Percentiles rank a stretch among this genome's conserved stretches.
Conservation (phyloP, 768 basidiomycete genomes). For the Amanita pallidorosea region DNA sequence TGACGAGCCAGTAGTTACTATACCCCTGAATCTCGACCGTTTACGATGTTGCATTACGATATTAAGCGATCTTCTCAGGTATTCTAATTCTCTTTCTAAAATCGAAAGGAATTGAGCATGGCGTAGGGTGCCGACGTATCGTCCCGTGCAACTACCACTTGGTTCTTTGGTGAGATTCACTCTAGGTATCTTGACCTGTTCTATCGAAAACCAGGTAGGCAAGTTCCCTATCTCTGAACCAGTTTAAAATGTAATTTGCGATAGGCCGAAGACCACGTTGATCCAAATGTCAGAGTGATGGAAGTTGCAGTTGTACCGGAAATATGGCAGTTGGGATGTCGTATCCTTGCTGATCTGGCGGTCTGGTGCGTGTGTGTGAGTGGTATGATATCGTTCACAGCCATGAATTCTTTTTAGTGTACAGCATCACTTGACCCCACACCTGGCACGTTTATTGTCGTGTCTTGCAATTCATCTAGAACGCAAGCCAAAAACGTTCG, state of each 20-base stretch:
- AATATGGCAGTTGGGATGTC: constrained; percentile 44
- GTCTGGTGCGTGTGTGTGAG: constrained; percentile 33
- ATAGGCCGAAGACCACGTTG: constrained; percentile 39
- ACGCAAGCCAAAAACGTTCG: constrained; percentile 38
- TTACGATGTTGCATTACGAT: constrained; percentile 42
- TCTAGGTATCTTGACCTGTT: constrained; percentile 37
- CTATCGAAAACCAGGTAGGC: constrained; percentile 33
- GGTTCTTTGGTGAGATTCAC: constrained; percentile 48
- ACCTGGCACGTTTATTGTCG: constrained; percentile 40
- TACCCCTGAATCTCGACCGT: constrained; percentile 52
- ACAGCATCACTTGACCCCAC: constrained; percentile 42
- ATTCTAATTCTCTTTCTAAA: constrained; percentile 1
- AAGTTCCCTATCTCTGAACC: not conserved
- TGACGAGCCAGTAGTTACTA: constrained; percentile 35
- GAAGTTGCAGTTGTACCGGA: constrained; percentile 42
- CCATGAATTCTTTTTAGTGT: constrained; percentile 27
- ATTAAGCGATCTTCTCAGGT: constrained; percentile 49
- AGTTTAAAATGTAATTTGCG: not conserved
- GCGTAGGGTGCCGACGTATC: constrained; percentile 38
- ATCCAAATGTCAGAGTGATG: constrained; percentile 39
- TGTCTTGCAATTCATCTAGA: constrained; percentile 54
- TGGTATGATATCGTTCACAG: not conserved
- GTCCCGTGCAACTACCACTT: constrained; percentile 63
- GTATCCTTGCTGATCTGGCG: constrained; percentile 36
- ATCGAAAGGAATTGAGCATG: not conserved